phyloP scores from a whole-genome alignment of 768 basidiomycete genomes.

The Gymnopilus dilepis region DNA sequence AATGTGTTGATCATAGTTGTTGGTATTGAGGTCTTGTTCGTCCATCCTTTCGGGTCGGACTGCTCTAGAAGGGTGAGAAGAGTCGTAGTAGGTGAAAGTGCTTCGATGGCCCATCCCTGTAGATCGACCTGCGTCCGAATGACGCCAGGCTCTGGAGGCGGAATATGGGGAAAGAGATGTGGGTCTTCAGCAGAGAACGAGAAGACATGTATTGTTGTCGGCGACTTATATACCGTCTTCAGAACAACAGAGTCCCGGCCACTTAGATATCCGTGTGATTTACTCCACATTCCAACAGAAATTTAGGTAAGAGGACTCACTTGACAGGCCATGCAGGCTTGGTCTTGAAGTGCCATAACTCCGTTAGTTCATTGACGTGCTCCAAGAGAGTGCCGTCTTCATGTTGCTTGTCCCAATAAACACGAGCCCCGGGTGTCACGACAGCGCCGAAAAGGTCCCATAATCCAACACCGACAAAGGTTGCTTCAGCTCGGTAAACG shows the following conservation, averaged over 20 bases:
- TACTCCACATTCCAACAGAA: conserved; percentile 11
- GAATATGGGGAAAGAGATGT: conserved; percentile 81
- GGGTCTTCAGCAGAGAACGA: conserved; percentile 92
- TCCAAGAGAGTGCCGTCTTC: conserved; percentile 88
- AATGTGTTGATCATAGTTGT: conserved; percentile 90
- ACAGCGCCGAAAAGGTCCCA: conserved; percentile 95
- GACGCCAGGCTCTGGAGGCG: conserved; percentile 68
- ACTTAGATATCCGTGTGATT: conserved; percentile 46
- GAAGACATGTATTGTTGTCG: conserved; percentile 93
- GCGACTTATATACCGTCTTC: conserved; percentile 96
- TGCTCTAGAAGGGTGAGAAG: conserved; percentile 94
- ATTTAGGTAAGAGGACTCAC: conserved; percentile 51
- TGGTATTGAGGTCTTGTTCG: conserved; percentile 92
- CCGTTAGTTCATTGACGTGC: conserved; percentile 88
- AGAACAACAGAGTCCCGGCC: conserved; percentile 90
- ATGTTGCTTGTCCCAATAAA: conserved; percentile 88
- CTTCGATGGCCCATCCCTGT: conserved; percentile 98
- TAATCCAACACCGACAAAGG: conserved; percentile 92
- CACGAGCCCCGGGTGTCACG: conserved; percentile 81
- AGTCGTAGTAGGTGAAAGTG: conserved; percentile 93
- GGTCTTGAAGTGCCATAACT: conserved; percentile 92
- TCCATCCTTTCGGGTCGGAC: conserved; percentile 97
- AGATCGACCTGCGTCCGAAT: conserved; percentile 96
- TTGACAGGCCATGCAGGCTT: conserved; percentile 94
- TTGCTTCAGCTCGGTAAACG: conserved; percentile 95